Base-by-base conservation (phyloP, 495 filamentous ascomycete species). In the Aspergillus nidulans region DNA sequence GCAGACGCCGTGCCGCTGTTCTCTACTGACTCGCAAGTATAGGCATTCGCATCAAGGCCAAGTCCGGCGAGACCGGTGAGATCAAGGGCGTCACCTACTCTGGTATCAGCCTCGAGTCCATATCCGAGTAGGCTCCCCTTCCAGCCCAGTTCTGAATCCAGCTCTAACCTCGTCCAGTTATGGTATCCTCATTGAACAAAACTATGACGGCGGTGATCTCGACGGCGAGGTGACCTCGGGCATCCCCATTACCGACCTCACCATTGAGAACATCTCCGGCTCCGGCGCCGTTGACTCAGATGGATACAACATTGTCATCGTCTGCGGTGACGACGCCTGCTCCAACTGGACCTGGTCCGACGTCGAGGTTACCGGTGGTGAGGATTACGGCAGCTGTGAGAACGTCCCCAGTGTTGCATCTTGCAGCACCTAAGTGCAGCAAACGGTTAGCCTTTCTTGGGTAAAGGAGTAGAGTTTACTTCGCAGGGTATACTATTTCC, bases 181-280 rank as follows among this genome's bases (percentile, higher is more conserved):
- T 63, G 85, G 85, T 40, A 80, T 89, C 49, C 72, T 85, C 53
- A 81, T 89, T 44, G 70, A 88, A 66, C 85, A 89, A 67, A 83
- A 87, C 66, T 89, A 88, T 62, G 69, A 81, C 69, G 84, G 84
- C 56, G 84, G 83, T 34, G 70, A 67, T 60, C 81, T 77, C 1
- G 82, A 78, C 25, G 83, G 83, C 12, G 80, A 52, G 3, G 77
- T 84, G n/a, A 85, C 83, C 1, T 76, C 62, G 26, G 84, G 84
- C 25, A 76, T 88, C 26, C 75, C 79, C 2, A 85, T 88, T 57
- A 85, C 81, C 13, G 74, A 72, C 28, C 58, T 88, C 9, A 82
- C 75, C 12, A 51, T 88, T n/a, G 49, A 64, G 18, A 69, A 69
- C 47, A 69, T 87, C 19, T 75, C 68, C 0, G 85, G 85, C 2